A percentile compares a stretch with the other conserved stretches of the same genome.
Evolutionary conservation across 1,284 basidiomycete genomes (phyloP).

Genomic region (Farysia itapuensis): DNA sequence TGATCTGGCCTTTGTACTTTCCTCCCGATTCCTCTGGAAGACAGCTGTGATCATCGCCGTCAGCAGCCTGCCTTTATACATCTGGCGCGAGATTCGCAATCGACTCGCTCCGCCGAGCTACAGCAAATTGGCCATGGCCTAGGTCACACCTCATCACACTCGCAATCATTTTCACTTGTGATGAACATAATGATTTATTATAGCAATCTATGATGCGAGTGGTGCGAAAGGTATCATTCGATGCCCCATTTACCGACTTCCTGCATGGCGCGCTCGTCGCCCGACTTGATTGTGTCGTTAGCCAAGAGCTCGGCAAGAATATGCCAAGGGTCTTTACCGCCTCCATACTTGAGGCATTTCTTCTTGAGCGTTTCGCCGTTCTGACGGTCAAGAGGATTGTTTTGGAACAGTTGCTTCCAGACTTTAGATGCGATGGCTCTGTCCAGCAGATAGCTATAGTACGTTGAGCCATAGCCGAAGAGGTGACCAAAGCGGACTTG

Average conservation of each 20-base stretch:
- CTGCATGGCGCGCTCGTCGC: slow-evolving; percentile 76
- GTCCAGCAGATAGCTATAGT: slow-evolving; percentile 96
- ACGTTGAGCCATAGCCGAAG: slow-evolving; percentile 94
- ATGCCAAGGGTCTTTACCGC: slow-evolving; percentile 88
- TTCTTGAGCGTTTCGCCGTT: slow-evolving; percentile 75
- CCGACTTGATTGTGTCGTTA: slow-evolving; percentile 23
- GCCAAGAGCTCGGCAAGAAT: slow-evolving; percentile 78
- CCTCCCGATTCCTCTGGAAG: slow-evolving; percentile 88
- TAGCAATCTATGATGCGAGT: neutral
- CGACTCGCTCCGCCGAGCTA: slow-evolving; percentile 89
- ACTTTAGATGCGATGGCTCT: slow-evolving; percentile 89
- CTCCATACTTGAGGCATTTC: slow-evolving; percentile 78
- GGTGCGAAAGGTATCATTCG: slow-evolving; percentile 3
- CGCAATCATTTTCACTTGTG: slow-evolving; percentile 1
- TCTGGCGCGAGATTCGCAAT: slow-evolving; percentile 83
- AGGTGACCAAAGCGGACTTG: slow-evolving; percentile 95
- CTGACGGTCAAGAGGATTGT: slow-evolving; percentile 58
- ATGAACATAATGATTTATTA: too few relatives aligned
- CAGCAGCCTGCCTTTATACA: slow-evolving; percentile 82
- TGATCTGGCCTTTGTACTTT: slow-evolving; percentile 88
- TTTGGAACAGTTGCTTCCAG: slow-evolving; percentile 75
- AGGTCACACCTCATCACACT: too few relatives aligned
- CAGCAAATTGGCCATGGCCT: slow-evolving; percentile 69
- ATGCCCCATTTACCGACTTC: slow-evolving; percentile 69
- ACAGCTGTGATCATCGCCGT: slow-evolving; percentile 83